Evolutionary conservation across 2,329 filamentous ascomycete species (phyloP).

Genomic region (Diaporthe sp.): DNA sequence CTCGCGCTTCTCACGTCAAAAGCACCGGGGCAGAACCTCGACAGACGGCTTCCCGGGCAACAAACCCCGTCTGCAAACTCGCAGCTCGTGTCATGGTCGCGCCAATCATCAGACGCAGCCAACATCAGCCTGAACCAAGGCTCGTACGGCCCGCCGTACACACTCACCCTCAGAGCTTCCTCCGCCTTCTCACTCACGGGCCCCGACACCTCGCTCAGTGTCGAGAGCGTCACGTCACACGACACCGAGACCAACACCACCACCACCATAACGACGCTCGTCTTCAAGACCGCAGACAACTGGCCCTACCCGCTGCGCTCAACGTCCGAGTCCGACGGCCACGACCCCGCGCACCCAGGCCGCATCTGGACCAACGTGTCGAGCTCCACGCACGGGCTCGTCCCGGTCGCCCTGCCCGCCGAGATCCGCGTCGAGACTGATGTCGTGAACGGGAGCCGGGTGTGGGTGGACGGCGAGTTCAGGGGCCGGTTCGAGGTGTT

Average conservation of each 20-base stretch:
- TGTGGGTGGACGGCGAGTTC: conserved; percentile 62
- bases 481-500: conserved; percentile 67
- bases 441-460: conserved; percentile 60
- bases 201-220: conserved; percentile 56
- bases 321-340: conserved; percentile 58
- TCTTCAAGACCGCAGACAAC: conserved; percentile 58
- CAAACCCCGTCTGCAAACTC: not conserved
- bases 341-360: conserved; percentile 62
- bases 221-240: conserved; percentile 50
- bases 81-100: not conserved
- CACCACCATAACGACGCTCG: conserved; percentile 45
- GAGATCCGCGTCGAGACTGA: conserved; percentile 60
- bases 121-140: conserved; percentile 49
- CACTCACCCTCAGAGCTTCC: conserved; percentile 53
- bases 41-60: not conserved
- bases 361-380: conserved; percentile 67
- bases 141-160: conserved; percentile 63
- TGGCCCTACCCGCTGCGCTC: conserved; percentile 64
- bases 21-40: conserved; percentile 1
- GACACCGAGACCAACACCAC: not conserved
- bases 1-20: not conserved
- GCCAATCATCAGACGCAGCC: conserved; percentile 38
- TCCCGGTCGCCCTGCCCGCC: conserved; percentile 52
- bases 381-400: conserved; percentile 58
- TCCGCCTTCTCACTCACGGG: conserved; percentile 61